phyloP scores from a whole-genome alignment of 129 eudicot species.

The Lactuca saligna region DNA sequence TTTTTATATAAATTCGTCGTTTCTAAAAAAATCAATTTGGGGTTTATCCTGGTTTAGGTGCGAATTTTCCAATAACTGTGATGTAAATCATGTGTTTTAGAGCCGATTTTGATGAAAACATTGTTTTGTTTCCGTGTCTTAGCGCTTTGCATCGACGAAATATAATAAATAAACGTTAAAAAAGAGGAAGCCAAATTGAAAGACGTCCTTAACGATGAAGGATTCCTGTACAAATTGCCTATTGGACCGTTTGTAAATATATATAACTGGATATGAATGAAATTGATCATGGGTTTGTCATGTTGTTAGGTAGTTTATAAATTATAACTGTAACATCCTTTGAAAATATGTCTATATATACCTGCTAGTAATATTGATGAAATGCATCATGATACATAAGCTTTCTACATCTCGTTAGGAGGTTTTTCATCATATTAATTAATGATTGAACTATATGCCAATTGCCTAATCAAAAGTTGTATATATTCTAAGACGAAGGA shows the following conservation, averaged over 20 bases:
- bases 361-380: background rate
- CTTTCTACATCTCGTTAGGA: background rate
- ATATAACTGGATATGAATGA: background rate
- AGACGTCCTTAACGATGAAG: background rate
- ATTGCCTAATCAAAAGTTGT: background rate
- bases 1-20: no score
- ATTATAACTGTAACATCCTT: no score
- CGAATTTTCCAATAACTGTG: background rate
- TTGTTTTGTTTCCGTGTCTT: slow-evolving; percentile 14
- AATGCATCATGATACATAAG: background rate
- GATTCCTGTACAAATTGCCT: background rate
- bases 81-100: slow-evolving; percentile 10
- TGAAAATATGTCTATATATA: no score
- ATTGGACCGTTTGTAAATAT: background rate
- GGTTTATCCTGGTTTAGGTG: slow-evolving; percentile 22
- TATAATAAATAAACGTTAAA: background rate
- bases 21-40: background rate
- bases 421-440: background rate
- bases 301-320: no score
- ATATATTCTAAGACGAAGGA: background rate
- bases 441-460: background rate
- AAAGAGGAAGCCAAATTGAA: background rate
- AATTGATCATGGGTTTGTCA: background rate
- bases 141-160: background rate
- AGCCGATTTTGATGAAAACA: background rate